Evolutionary conservation across 2,329 filamentous ascomycete genomes (phyloP), one percentile per base, ranked within the genome.

Genomic region (Diplodia corticola): DNA sequence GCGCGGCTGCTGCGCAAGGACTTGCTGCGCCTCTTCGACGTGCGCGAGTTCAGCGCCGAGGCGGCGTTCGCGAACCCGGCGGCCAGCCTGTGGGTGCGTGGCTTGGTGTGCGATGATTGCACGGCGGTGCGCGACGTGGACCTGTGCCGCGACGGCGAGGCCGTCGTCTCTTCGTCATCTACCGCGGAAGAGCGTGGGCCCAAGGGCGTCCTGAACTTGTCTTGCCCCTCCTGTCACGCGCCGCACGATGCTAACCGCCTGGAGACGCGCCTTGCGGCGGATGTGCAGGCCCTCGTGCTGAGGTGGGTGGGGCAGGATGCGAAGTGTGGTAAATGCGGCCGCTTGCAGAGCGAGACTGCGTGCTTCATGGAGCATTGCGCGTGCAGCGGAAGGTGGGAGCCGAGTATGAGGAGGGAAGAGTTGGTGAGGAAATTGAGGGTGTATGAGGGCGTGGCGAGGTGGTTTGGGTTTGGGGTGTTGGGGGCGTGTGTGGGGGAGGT

Each of bases 351-450:
- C 48, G 98, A 66, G 28, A 53, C 46, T 97, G 44, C 40, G 76
- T 94, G 97, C 73, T 96, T 98, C 72, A 93, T 95, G 88, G 94
- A 97, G 77, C 93, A 98, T 78, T 99, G 96, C 79, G 90, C 89
- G 12, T 99, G 95, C 81, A 92, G 91, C 68, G 95, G 95, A 3
- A 85, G 86, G 67, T 99, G 95, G 95, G 85, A 84, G 20, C 87
- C 87, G 70, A 91, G 88, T 22, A 83, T 93, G 67, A 85, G 89
- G 70, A 83, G 85, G 69, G 86, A 85, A 33, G 90, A 91, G 30
- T 80, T 94, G 28, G 78, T 86, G 73, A 86, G 82, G 75, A 85
- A 82, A 74, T 72, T 98, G 72, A 83, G 77, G 49, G 90, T 97
- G 4, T 89, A 92, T 78, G 84, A 82, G 70, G 88, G 86, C 63